Conservation (phyloP, 441 rosid genomes). For the Pelargonium citronellum region DNA sequence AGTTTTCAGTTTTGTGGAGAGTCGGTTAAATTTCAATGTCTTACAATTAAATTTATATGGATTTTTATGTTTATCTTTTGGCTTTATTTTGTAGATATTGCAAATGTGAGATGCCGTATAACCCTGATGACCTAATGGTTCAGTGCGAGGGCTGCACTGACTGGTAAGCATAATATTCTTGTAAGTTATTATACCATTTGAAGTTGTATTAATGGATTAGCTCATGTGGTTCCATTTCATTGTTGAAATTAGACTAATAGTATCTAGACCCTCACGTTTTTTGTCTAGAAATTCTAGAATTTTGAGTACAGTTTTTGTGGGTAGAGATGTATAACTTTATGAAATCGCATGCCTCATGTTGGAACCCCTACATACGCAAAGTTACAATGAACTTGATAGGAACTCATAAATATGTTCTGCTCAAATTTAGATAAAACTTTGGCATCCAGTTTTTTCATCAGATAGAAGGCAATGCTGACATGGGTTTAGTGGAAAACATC, state of each 20-base stretch:
- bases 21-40: background rate
- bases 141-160: conserved; percentile 86
- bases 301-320: background rate
- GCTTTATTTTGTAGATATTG: conserved; percentile 53
- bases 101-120: conserved; percentile 91
- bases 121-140: conserved; percentile 88
- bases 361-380: no score
- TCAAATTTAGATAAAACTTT: no score
- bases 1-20: background rate
- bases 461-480: no score
- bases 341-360: background rate
- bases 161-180: conserved; percentile 41
- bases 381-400: no score
- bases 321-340: background rate
- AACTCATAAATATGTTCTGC: no score
- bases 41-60: conserved; percentile 3
- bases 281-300: background rate
- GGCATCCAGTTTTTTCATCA: no score
- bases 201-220: background rate
- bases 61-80: conserved; percentile 8
- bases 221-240: background rate
- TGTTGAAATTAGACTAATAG: background rate
- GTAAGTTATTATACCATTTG: background rate
- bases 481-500: no score
- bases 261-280: background rate